A percentile compares a stretch with the other conserved stretches of the same genome.
Evolutionary conservation across 1,284 basidiomycete genomes (phyloP).

Genomic region (Pyrrhoderma noxium): DNA sequence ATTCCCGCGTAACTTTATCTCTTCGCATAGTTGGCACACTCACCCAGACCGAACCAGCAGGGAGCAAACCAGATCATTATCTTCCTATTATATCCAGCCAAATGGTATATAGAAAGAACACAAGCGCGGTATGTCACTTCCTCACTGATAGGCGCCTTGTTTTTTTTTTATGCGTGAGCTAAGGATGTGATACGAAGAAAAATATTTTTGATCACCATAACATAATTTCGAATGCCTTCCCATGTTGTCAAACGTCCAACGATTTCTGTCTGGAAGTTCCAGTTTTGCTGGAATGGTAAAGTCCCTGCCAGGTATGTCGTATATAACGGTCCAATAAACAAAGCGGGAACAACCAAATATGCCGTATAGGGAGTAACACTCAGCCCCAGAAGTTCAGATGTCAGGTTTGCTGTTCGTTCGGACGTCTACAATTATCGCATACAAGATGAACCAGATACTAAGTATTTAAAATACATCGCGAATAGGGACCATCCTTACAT

Average conservation of each 20-base stretch:
- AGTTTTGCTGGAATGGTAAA: conserved; percentile 59
- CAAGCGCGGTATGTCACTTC: conserved; percentile 90
- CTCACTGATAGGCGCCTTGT: conserved; percentile 84
- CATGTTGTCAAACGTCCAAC: conserved; percentile 40
- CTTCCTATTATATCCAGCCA: conserved; percentile 49
- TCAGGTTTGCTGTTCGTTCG: conserved; percentile 16
- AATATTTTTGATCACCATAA: conserved; percentile 49
- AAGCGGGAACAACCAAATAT: conserved; percentile 64
- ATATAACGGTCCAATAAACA: conserved; percentile 85
- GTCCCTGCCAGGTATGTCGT: conserved; percentile 45
- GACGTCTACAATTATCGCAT: too few species aligned
- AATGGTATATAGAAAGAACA: conserved; percentile 66
- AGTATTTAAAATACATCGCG: too few species aligned
- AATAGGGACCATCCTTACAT: too few species aligned
- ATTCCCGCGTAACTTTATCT: conserved; percentile 1
- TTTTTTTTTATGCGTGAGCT: conserved; percentile 6
- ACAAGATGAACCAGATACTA: too few species aligned
- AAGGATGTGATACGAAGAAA: not conserved
- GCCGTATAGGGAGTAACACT: conserved; percentile 28
- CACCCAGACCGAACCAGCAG: conserved; percentile 83
- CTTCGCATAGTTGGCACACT: conserved; percentile 23
- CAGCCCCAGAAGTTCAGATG: conserved; percentile 27
- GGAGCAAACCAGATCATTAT: conserved; percentile 77
- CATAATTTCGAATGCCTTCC: conserved; percentile 67
- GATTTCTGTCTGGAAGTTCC: conserved; percentile 38